These are phyloP conservation scores for Ceratocystis papillata DNA, from an alignment of 2,329 filamentous ascomycete genomes.

Conservation along the genomic window DNA sequence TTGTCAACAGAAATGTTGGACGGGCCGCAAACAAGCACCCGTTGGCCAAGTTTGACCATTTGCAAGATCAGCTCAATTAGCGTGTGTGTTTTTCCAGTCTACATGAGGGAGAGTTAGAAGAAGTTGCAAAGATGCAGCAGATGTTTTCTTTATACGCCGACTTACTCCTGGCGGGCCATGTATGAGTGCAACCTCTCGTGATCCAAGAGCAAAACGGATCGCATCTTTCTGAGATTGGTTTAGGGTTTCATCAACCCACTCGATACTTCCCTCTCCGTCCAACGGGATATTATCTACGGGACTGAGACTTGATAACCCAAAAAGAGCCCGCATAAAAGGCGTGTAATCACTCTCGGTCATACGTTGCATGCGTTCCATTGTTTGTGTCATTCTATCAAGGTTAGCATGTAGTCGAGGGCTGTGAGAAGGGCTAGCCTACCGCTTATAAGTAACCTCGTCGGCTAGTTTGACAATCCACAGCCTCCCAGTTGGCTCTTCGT, in stretches of 20 bases:
- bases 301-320: slow-evolving; percentile 46
- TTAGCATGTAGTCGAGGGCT: slow-evolving; percentile 27
- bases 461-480: slow-evolving; percentile 58
- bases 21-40: slow-evolving; percentile 86
- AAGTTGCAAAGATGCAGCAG: too few species aligned
- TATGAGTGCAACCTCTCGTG: slow-evolving; percentile 73
- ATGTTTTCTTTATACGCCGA: slow-evolving; percentile 19
- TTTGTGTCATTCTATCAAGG: slow-evolving; percentile 43
- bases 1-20: slow-evolving; percentile 98
- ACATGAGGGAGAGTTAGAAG: slow-evolving; percentile 22
- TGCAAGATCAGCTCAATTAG: slow-evolving; percentile 94
- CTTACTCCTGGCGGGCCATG: slow-evolving; percentile 79
- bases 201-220: slow-evolving; percentile 71
- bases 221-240: slow-evolving; percentile 59
- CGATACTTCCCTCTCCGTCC: slow-evolving; percentile 34
- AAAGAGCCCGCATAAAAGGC: slow-evolving; percentile 50
- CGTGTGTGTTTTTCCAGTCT: slow-evolving; percentile 94
- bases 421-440: slow-evolving; percentile 32
- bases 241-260: slow-evolving; percentile 51
- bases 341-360: slow-evolving; percentile 50
- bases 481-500: slow-evolving; percentile 36
- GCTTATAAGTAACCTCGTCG: slow-evolving; percentile 55
- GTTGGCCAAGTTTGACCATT: slow-evolving; percentile 58
- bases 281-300: slow-evolving; percentile 32
- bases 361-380: slow-evolving; percentile 49